Base-by-base conservation (phyloP, 83 land plant genomes). In the Isoetes engelmannii region DNA sequence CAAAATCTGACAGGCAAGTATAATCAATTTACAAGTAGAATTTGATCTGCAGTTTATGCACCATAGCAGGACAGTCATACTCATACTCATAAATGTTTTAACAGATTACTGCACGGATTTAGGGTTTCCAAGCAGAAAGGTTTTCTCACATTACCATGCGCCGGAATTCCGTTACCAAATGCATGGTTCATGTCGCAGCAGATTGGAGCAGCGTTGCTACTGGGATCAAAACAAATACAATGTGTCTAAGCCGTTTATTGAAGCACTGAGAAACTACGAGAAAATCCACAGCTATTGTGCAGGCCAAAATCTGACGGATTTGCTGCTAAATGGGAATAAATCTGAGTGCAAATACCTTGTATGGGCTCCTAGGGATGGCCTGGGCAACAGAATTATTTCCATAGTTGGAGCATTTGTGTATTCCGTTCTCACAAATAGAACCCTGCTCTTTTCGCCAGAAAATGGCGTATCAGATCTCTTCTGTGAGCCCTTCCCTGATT, bases 371-470 rank as follows among this genome's bases (percentile, higher is more conserved):
- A 0, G 18, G 19, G 71, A 69, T 55, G 71, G 71, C 9, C 28
- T 7, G 48, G 71, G 71, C 0, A 69, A 69, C 4, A 57, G 56
- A 5, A 46, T 70, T 4, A 55, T 70, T 10, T 70, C 72, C 10
- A 46, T 70, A 15, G 72, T 70, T 7, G 57, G 57, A 5, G 72
- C 72, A 7, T 70, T 70, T 21, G 65, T 70, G 10, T 70, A 70
- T 37, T 42, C 72, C n/a, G 28, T 70, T 20, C 47, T 70, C 1
- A 70, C 72, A 41, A 45, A 58, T 4, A 49, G 72, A 4, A 28
- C 49, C 12, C 13, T 70, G 48, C 62, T 70, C 5, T 58, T 70
- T 5, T 44, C 64, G 7, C 61, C 48, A 9, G 65, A 57, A 4
- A 45, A 15, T 7, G 41, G 12, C 1, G 9, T 55, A 18, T 49